Base-by-base conservation (phyloP, 2,329 filamentous ascomycete species). In the Phialocephala sp. region DNA sequence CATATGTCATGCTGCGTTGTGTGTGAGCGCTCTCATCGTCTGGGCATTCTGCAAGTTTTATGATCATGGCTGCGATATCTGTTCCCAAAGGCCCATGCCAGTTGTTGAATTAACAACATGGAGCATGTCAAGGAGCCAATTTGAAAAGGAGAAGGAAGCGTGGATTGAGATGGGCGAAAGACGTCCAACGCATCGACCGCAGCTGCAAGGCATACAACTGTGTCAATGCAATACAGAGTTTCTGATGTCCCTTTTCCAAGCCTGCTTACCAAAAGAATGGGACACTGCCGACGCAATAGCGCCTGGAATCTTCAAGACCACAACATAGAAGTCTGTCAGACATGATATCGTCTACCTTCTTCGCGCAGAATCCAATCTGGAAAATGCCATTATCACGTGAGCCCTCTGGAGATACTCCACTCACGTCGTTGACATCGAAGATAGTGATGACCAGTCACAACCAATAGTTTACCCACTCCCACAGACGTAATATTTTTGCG, bases 41-140 rank as follows among this genome's bases (percentile, higher is more conserved):
- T 80, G 78, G 78, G 72, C 76, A 0, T 80, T 78, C 73, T 74
- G 76, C 14, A 72, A 70, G 18, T 76, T 76, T 39, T 69, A 73
- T 2, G 66, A 72, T 11, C 55, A 70, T 15, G 61, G 74, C 1
- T 80, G 78, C 41, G 70, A 72, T 6, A 32, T 69, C 71, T 59
- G 73, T 75, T 15, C 64, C 72, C 37, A 56, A 11, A 41, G 24
- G 50, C 4, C 2, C 39, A 22, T 22, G 0, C 59, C 72, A 0
- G 63, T 72, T 18, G 60, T 76, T 8, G 76, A 77, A 12, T 66
- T 59, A 45, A 72, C 15, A 64, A 69, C 2, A 1, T 77, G n/a
- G 74, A 77, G 39, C 65, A 60, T 20, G 24, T 18, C 32, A 20
- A 50, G 11, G 20, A 27, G 15, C 20, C 32, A 52, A 27, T 56